Evolutionary conservation across 1,139 yeast genomes (phyloP), one percentile per base, ranked within the genome.

Genomic region (Suhomyces kunorum): DNA sequence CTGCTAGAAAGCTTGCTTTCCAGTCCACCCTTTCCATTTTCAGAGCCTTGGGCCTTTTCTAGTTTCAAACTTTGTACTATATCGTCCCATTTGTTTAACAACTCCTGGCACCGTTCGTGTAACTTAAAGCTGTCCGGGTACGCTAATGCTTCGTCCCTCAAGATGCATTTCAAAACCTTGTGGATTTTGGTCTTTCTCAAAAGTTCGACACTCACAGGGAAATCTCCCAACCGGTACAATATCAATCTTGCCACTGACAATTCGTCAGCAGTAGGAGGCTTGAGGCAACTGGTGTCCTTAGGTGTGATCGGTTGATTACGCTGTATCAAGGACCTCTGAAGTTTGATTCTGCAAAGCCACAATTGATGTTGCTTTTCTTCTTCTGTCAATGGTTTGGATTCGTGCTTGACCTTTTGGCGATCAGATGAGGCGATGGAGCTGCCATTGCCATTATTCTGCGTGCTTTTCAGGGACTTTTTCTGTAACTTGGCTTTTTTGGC

Each of bases 191-290:
- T 74, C 64, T 62, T 76, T 61, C 58, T 75, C 45, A 77, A 63
- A 42, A 74, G 60, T n/a, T 77, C 80, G 36, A 78, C 75, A 33
- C 75, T 79, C 16, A 83, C 79, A 1, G 77, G 71, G 45, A 74
- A 73, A 22, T 68, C 73, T 53, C 54, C 76, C 51, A 65, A 73
- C 55, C 80, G 72, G 50, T 74, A 73, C 44, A 82, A 61, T 32
- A 78, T 76, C 38, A 72, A 66, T 32, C 82, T 52, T 3, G 82
- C 76, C 12, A 77, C 67, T 51, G 69, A 70, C 46, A 81, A 67
- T 55, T 81, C 87, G 35, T 76, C 78, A 4, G 76, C 73, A 4
- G 81, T 62, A 4, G 75, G 75, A 9, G 71, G 71, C 15, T 66
- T 64, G 42, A 59, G 62, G 25, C 51, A 52, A 34, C 47, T 56